Conservation (phyloP, 345 rosid genomes). For the Syzygium aqueum region DNA sequence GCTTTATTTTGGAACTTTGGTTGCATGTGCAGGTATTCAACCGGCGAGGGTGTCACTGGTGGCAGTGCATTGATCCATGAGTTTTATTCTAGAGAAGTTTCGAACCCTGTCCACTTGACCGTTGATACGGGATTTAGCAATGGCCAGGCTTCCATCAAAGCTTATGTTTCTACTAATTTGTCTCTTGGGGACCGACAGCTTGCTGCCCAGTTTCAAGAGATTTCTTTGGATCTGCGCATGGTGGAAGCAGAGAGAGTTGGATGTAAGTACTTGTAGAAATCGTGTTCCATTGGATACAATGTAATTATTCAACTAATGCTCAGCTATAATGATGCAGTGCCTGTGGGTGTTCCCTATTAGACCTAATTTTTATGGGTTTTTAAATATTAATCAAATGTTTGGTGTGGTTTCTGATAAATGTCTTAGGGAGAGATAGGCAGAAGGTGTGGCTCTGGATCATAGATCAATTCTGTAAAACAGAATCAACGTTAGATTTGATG, state of each 20-base stretch:
- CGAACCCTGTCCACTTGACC: conserved; percentile 84
- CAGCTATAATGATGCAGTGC: background rate
- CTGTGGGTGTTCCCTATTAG: background rate
- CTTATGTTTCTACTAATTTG: conserved; percentile 64
- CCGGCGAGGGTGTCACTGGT: conserved; percentile 85
- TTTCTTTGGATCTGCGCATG: conserved; percentile 93
- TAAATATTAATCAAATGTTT: background rate
- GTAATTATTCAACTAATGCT: background rate
- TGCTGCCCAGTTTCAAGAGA: conserved; percentile 94
- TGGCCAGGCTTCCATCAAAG: conserved; percentile 78
- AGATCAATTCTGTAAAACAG: background rate
- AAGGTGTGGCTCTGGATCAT: background rate
- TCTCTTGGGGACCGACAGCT: conserved; percentile 78
- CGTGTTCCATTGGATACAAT: background rate
- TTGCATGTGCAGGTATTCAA: conserved; percentile 62
- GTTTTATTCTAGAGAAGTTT: conserved; percentile 77
- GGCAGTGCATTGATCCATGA: conserved; percentile 93
- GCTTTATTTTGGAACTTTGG: background rate
- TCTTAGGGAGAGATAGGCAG: background rate
- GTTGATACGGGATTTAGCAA: conserved; percentile 77
- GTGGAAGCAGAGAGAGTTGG: conserved; percentile 92
- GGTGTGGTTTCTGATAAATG: background rate
- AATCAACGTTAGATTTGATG: background rate
- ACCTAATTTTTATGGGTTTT: background rate
- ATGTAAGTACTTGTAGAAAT: conserved; percentile 45